Percentiles rank a stretch among this genome's conserved stretches.
These are phyloP conservation scores for Aleurites moluccanus DNA, from an alignment of 441 rosid genomes.

Conservation along the genomic window DNA sequence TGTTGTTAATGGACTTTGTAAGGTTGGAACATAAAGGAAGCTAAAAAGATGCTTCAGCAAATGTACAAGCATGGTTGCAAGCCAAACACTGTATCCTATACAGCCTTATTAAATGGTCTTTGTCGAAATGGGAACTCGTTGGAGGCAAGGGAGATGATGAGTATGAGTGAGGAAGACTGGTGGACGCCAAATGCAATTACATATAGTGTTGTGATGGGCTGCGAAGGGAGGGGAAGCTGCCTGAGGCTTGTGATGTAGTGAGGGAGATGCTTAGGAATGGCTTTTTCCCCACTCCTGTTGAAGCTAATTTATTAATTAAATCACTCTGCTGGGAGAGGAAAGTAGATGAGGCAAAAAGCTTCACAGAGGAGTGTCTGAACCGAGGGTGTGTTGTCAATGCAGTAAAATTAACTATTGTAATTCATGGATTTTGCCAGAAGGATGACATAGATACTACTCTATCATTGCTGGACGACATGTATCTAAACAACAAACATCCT, in stretches of 20 bases:
- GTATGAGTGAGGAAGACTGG: slow-evolving; percentile 71
- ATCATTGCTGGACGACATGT: slow-evolving; percentile 91
- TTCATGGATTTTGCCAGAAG: slow-evolving; percentile 73
- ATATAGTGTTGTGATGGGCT: slow-evolving; percentile 77
- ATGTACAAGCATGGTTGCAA: slow-evolving; percentile 83
- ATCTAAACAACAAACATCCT: slow-evolving; percentile 79
- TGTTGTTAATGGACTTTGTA: slow-evolving; percentile 78
- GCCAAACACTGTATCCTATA: slow-evolving; percentile 84
- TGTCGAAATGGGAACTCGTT: slow-evolving; percentile 66
- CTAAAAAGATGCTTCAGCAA: slow-evolving; percentile 77
- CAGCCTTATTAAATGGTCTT: slow-evolving; percentile 78
- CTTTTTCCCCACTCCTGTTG: slow-evolving; percentile 73
- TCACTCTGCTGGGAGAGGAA: slow-evolving; percentile 60
- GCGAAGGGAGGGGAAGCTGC: slow-evolving; percentile 71
- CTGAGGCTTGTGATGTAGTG: slow-evolving; percentile 72
- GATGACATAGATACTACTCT: slow-evolving; percentile 71
- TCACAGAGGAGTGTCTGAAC: slow-evolving; percentile 73
- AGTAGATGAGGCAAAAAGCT: slow-evolving; percentile 61
- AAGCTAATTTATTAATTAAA: slow-evolving; percentile 71
- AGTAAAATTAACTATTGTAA: slow-evolving; percentile 77
- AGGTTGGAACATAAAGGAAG: slow-evolving; percentile 61
- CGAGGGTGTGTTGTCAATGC: slow-evolving; percentile 76
- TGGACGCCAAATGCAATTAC: slow-evolving; percentile 89
- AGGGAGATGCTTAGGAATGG: slow-evolving; percentile 76
- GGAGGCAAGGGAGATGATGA: slow-evolving; percentile 81